Evolutionary conservation across 495 filamentous ascomycete genomes (phyloP), one percentile per base, ranked within the genome.

Genomic region (Daldinia caldariorum): DNA sequence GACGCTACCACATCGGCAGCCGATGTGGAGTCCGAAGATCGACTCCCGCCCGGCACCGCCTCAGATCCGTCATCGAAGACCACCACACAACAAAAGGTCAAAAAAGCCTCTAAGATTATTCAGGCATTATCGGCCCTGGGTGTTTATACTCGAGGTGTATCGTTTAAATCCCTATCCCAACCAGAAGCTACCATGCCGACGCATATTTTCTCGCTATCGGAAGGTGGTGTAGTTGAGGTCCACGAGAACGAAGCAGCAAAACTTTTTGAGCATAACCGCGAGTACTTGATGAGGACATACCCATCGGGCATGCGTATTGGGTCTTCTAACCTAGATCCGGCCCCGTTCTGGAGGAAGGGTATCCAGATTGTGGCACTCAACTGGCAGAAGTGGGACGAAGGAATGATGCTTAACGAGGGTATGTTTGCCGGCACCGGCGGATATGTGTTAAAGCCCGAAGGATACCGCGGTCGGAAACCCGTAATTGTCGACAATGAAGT

Each of bases 321-420:
- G 54, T 96, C 92, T 3, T 93, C 92, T 0, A 98, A 97, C 73
- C 85, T 93, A 9, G 92, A 97, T 70, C 94, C 94, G 0, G 84
- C 86, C 1, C 81, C 88, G 35, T 94, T 93, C 82, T 97, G 94
- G 94, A 83, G 91, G 3, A 89, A 91, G 65, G 94, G 94, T 9
- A 91, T 95, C 4, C 94, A 98, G 80, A 89, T 97, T 49, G 93
- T 96, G 0, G 94, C 94, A 1, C 83, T 97, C 43, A 98, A 97
- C 79, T 98, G 94, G 94, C 94, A 98, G 72, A 90, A 89, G 60
- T 88, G 89, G 74, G 94, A 97, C 74, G 89, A 90, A 62, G 94
- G 92, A 12, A 96, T 93, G 91, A 97, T 97, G 94, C 86, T 97
- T 1, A 97, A 97, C 74, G 88, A 93, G 72, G 94, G 87, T 62